Evolutionary conservation across 2,329 filamentous ascomycete species (phyloP), one percentile per base, ranked within the genome.

Genomic region (Venturiaceae sp.): DNA sequence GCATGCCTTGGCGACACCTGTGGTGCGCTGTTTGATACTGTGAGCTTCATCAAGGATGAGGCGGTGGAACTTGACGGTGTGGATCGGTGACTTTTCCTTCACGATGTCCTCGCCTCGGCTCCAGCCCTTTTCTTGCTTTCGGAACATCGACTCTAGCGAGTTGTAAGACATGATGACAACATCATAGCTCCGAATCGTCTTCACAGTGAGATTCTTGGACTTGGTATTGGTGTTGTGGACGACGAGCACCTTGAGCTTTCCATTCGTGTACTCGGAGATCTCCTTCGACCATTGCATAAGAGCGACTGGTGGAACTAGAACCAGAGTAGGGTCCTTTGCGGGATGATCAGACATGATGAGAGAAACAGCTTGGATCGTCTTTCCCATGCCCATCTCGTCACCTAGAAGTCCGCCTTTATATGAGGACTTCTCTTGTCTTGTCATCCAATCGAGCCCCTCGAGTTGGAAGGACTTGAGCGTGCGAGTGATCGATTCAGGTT

Each of bases 101-200:
- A 92, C 80, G 26, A 92, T 77, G 11, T 88, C 87, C 28, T 88
- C 84, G 62, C 89, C 87, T 60, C 91, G 87, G 64, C 81, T 85
- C 79, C 92, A 94, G 0, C 94, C 94, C 69, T 94, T 95, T 66
- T 87, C 86, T 71, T 99, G 89, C 71, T 95, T 96, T 59, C 94
- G 87, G 69, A 91, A 90, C 67, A 96, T 85, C 0, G 92, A 95
- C 71, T 97, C 94, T 34, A 99, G 76, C 64, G 88, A 82, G 64
- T 89, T 91, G 80, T 95, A 99, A 14, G 92, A 97, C 75, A 97
- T 95, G 82, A 97, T 91, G 68, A 97, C 92, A 55, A 99, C 90
- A 71, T 99, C 85, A 72, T 86, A 95, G 64, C 86, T 83, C 72
- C 86, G 87, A 55, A 97, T 75, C 36, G 95, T 86, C 60, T 85